A percentile compares a stretch with the other conserved stretches of the same genome.
phyloP scores from a whole-genome alignment of 148 eudicot species.

The Amaranthus palmeri region DNA sequence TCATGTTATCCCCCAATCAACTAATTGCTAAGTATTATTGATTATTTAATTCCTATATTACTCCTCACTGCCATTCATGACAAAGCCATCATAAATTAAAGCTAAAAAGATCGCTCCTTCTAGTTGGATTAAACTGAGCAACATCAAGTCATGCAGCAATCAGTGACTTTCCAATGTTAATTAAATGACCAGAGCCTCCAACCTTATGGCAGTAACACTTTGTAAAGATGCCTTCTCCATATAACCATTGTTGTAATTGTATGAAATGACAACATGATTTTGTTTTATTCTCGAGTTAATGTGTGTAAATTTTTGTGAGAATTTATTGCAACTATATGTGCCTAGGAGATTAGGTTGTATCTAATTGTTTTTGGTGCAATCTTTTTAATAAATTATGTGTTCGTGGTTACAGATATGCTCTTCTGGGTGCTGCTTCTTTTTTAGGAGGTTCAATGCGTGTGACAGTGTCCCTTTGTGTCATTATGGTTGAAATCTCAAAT shows the following conservation, averaged over 20 bases:
- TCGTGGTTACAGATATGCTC: slow-evolving; percentile 63
- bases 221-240: neutral
- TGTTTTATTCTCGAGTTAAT: neutral
- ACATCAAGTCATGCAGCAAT: neutral
- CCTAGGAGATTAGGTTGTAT: neutral
- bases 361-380: neutral
- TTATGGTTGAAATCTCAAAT: slow-evolving; percentile 97
- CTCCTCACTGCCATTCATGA: too few species aligned
- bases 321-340: neutral
- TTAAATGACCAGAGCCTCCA: neutral
- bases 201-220: neutral
- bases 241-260: neutral
- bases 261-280: neutral
- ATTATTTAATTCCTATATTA: too few species aligned
- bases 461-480: slow-evolving; percentile 95
- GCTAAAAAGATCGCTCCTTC: too few species aligned
- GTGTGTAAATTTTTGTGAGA: neutral
- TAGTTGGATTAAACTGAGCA: too few species aligned
- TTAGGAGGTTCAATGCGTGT: slow-evolving; percentile 99
- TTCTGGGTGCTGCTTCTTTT: slow-evolving; percentile 96
- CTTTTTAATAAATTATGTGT: neutral
- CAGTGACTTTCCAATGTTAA: neutral
- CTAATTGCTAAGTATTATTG: too few species aligned
- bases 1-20: too few species aligned
- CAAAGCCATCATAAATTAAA: too few species aligned